Conservation (phyloP, 2,329 filamentous ascomycete species). For the Sclerotinia nivalis region DNA sequence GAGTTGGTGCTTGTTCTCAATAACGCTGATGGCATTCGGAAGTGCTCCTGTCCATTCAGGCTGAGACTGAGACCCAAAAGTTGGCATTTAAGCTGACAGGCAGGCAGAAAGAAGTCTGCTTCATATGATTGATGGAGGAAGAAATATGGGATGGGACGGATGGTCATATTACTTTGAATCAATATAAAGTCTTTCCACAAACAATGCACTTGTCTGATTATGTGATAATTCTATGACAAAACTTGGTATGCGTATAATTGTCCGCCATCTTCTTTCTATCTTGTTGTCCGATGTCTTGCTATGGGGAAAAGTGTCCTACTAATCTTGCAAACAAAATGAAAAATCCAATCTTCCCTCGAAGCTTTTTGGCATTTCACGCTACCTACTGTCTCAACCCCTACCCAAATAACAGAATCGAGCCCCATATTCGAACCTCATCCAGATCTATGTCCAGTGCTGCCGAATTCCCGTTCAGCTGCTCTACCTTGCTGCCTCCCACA, state of each 20-base stretch:
- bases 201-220: background rate
- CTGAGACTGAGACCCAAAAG: slow-evolving; percentile 28
- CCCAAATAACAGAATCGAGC: too few relatives aligned
- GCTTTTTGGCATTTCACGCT: too few relatives aligned
- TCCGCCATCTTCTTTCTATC: too few relatives aligned
- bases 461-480: too few relatives aligned
- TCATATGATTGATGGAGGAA: slow-evolving; percentile 24
- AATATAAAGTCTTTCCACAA: slow-evolving; percentile 22
- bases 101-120: slow-evolving; percentile 21
- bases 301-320: too few relatives aligned
- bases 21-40: slow-evolving; percentile 43
- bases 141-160: slow-evolving; percentile 11
- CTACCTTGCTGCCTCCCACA: too few relatives aligned
- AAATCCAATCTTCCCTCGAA: too few relatives aligned
- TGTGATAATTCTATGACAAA: background rate
- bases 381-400: too few relatives aligned
- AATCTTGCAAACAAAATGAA: too few relatives aligned
- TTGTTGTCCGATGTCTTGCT: too few relatives aligned
- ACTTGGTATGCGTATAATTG: background rate
- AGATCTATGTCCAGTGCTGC: too few relatives aligned
- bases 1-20: slow-evolving; percentile 31
- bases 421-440: too few relatives aligned
- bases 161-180: slow-evolving; percentile 14
- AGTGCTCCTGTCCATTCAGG: slow-evolving; percentile 43
- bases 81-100: slow-evolving; percentile 18